These are phyloP conservation scores for Haematococcus lacustris DNA, from an alignment of 139 green algal species.

Conservation along the genomic window DNA sequence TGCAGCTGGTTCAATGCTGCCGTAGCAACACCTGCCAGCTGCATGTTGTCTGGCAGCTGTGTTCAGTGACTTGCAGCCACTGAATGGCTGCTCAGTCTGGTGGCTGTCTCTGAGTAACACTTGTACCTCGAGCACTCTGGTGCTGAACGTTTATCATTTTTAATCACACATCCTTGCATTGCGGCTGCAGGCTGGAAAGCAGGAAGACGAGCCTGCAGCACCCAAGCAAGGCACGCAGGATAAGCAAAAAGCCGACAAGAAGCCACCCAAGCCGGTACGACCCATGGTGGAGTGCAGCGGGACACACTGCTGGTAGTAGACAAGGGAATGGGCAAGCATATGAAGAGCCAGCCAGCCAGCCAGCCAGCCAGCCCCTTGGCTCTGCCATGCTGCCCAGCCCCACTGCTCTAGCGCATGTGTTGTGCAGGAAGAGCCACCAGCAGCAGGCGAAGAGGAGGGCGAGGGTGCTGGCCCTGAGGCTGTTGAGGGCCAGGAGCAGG, in stretches of 20 bases:
- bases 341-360: neutral
- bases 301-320: no score
- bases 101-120: no score
- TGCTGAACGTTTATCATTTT: no score
- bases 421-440: no score
- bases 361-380: neutral
- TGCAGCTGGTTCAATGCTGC: neutral
- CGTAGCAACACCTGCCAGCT: neutral
- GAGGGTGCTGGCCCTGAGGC: slow-evolving; percentile 1
- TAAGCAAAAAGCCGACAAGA: slow-evolving; percentile 20
- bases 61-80: no score
- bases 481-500: neutral
- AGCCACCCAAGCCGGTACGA: no score
- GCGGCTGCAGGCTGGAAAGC: slow-evolving; percentile 27
- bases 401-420: neutral
- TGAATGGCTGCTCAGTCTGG: no score
- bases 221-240: slow-evolving; percentile 11
- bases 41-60: no score
- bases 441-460: neutral
- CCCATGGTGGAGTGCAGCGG: no score
- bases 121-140: no score
- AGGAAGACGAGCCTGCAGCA: slow-evolving; percentile 46
- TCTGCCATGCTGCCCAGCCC: neutral
- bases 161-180: no score
- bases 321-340: no score